A percentile compares a stretch with the other conserved stretches of the same genome.
phyloP scores from a whole-genome alignment of 1,139 yeast species.

The Candida glucosophila region DNA sequence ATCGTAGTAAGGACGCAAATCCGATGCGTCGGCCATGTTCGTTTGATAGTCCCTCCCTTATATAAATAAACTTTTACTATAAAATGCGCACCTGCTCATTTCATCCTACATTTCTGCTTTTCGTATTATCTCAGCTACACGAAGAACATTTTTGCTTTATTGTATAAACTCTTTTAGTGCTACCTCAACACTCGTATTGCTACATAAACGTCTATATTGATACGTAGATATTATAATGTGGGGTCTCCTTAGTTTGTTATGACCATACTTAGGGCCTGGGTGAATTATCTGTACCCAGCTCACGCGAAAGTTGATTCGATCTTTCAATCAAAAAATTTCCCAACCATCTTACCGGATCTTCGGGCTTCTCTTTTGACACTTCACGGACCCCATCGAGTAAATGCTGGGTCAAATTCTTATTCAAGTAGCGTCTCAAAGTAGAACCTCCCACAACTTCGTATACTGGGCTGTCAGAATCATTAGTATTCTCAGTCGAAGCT shows the following conservation, averaged over 20 bases:
- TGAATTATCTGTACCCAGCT: too few species aligned
- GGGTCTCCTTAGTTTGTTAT: too few species aligned
- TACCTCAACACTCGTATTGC: too few species aligned
- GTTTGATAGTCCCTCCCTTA: not conserved
- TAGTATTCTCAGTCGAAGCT: constrained; percentile 2
- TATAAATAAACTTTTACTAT: not conserved
- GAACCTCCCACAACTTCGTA: constrained; percentile 74
- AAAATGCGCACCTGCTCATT: too few species aligned
- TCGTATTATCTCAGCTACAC: too few species aligned
- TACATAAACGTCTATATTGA: too few species aligned
- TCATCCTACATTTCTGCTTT: too few species aligned
- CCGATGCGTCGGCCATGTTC: constrained; percentile 6
- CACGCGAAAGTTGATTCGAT: too few species aligned
- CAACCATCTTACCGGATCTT: constrained; percentile 58
- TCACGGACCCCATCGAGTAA: constrained; percentile 63
- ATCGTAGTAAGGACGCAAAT: constrained; percentile 64
- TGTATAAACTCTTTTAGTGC: too few species aligned
- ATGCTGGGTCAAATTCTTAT: constrained; percentile 59
- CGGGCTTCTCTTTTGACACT: constrained; percentile 50
- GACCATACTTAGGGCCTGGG: too few species aligned
- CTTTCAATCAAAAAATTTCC: constrained; percentile 61
- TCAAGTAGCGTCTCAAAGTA: constrained; percentile 68
- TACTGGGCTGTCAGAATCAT: constrained; percentile 14
- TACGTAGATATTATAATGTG: too few species aligned
- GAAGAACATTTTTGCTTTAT: too few species aligned